Percentiles rank a stretch among this genome's conserved stretches.
Evolutionary conservation across 345 rosid species (phyloP).

Genomic region (Zanthoxylum bungeanum): DNA sequence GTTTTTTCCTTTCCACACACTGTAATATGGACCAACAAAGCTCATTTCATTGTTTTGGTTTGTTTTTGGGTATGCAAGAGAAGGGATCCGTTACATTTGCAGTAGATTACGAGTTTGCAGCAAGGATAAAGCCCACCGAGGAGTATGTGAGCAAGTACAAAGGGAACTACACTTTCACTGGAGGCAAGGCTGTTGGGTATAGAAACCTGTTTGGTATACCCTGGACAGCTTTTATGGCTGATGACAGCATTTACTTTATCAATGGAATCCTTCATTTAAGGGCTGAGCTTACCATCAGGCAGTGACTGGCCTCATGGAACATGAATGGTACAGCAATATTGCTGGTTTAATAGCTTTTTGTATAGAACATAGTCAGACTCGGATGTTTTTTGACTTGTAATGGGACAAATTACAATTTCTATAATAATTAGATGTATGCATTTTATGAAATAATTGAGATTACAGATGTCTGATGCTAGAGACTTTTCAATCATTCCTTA

Average conservation of each 20-base stretch:
- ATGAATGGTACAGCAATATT: not conserved
- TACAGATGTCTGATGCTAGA: too few species aligned
- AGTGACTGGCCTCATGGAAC: slow-evolving; percentile 12
- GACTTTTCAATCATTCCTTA: too few species aligned
- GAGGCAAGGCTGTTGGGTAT: slow-evolving; percentile 62
- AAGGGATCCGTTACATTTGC: slow-evolving; percentile 52
- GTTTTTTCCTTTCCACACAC: slow-evolving; percentile 59
- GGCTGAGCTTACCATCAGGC: slow-evolving; percentile 72
- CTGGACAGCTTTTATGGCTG: slow-evolving; percentile 58
- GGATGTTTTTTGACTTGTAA: not conserved
- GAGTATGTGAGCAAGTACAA: slow-evolving; percentile 50
- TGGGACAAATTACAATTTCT: not conserved
- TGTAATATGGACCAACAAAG: slow-evolving; percentile 63
- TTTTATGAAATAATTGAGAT: too few species aligned
- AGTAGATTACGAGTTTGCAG: slow-evolving; percentile 69
- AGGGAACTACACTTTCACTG: slow-evolving; percentile 53
- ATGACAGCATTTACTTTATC: slow-evolving; percentile 58
- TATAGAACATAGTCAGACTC: not conserved
- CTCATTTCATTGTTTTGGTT: slow-evolving; percentile 60
- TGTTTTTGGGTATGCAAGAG: slow-evolving; percentile 69
- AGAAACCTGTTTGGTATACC: slow-evolving; percentile 54
- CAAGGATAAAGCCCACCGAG: slow-evolving; percentile 56
- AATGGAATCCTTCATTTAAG: slow-evolving; percentile 70
- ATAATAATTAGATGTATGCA: too few species aligned
- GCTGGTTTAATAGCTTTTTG: not conserved